Base-by-base conservation (phyloP, 768 basidiomycete genomes). In the Trametes coccinea region DNA sequence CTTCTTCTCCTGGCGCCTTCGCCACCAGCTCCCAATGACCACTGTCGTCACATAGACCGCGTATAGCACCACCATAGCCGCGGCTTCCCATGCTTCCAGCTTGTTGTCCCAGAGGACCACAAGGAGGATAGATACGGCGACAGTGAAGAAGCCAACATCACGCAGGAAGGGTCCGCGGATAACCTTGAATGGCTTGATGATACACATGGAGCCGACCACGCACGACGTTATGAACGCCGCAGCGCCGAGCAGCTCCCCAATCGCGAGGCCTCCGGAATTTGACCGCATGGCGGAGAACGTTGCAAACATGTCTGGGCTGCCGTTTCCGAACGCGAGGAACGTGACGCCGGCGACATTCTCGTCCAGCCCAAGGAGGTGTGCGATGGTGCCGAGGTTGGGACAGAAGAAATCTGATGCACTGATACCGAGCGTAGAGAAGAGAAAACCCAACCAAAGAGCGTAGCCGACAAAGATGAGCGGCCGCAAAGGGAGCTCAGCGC, bases 361-460 rank as follows among this genome's bases (percentile, higher is more conserved):
- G 68, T 92, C 91, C 43, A 99, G 75, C 0, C 94, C 91, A 4
- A 99, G 83, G 3, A 92, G 77, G 52, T 88, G 83, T 0, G 96
- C 87, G 34, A 98, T 89, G 1, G 95, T 93, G 0, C 91, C 90
- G 16, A 99, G 82, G 73, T 99, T 98, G 1, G 95, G 95, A 53
- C 92, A 95, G 81, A 98, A 98, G 77, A 98, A 98, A 75, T 98
- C 96, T 16, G 94, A 91, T 5, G 95, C 95, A 65, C 88, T 89
- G 72, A 97, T 97, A 4, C 95, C 95, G 39, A 98, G 88, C 39
- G 92, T 95, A 22, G 94, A 94, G 78, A 99, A 98, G 56, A 99
- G 86, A 79, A 98, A 97, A 30, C 86, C 66, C 16, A 94, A 83
- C 93, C 93, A 96, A 22, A 89, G 45, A 9, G 92, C 63, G 63